These are phyloP conservation scores for Tympanopsis confertula DNA, from an alignment of 2,329 filamentous ascomycete species.

Conservation along the genomic window DNA sequence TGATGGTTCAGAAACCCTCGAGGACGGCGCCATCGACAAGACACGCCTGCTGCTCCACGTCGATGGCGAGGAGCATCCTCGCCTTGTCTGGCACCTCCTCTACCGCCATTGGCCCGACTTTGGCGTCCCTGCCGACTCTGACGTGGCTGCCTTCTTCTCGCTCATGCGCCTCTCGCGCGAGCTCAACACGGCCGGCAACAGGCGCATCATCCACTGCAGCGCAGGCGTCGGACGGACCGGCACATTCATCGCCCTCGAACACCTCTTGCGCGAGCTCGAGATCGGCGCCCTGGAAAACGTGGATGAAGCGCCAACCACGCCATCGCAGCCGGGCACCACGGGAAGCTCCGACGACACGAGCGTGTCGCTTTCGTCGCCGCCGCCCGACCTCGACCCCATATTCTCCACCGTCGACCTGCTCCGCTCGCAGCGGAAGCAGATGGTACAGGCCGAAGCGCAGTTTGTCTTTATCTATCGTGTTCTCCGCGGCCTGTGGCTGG, in stretches of 20 bases:
- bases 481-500: not conserved
- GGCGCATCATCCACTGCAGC: not conserved
- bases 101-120: slow-evolving; percentile 89
- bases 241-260: not conserved
- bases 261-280: not conserved
- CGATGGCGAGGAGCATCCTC: slow-evolving; percentile 34
- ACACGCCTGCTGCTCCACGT: slow-evolving; percentile 60
- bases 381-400: not conserved
- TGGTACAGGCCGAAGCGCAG: not conserved
- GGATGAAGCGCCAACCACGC: not conserved
- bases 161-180: slow-evolving; percentile 57
- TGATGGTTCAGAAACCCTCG: slow-evolving; percentile 44
- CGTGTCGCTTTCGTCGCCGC: not conserved
- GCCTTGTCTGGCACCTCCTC: slow-evolving; percentile 69
- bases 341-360: not conserved
- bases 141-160: slow-evolving; percentile 56
- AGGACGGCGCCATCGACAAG: slow-evolving; percentile 48
- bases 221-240: not conserved
- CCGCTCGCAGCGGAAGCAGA: not conserved
- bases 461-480: not conserved
- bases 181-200: slow-evolving; percentile 29
- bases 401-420: not conserved
- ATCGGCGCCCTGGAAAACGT: not conserved
- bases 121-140: slow-evolving; percentile 60
- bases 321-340: not conserved